phyloP scores from a whole-genome alignment of 106 monocot species.

The Acorus calamus region DNA sequence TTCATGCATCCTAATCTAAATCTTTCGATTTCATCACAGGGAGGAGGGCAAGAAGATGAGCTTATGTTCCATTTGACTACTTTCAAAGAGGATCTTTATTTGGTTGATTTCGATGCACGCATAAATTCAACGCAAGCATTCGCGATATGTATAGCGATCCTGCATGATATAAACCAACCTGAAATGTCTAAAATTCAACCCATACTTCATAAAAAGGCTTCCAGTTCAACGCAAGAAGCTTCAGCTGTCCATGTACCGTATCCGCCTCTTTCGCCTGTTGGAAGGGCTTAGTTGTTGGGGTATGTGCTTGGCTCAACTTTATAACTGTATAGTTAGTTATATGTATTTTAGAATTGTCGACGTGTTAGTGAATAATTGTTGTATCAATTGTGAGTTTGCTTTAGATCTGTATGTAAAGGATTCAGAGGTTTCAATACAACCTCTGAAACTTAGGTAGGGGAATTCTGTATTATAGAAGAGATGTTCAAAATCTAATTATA shows the following conservation, averaged over 20 bases:
- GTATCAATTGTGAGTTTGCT: too few relatives aligned
- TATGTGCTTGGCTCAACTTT: too few relatives aligned
- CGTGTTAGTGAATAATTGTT: too few relatives aligned
- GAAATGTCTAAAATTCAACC: not conserved
- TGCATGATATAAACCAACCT: slow-evolving; percentile 34
- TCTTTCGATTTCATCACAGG: slow-evolving; percentile 15
- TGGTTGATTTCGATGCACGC: slow-evolving; percentile 54
- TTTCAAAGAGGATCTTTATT: slow-evolving; percentile 60
- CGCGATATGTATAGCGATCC: slow-evolving; percentile 50
- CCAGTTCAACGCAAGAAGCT: slow-evolving; percentile 6
- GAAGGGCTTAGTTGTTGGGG: slow-evolving; percentile 31
- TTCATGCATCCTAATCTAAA: not conserved
- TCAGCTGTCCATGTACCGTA: slow-evolving; percentile 27
- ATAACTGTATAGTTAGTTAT: too few relatives aligned
- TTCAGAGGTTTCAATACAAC: too few relatives aligned
- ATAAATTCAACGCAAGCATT: slow-evolving; percentile 71
- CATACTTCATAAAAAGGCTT: not conserved
- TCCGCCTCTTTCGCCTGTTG: slow-evolving; percentile 55
- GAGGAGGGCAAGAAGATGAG: slow-evolving; percentile 19
- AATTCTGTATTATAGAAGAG: too few relatives aligned
- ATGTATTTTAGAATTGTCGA: too few relatives aligned
- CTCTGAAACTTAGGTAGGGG: too few relatives aligned
- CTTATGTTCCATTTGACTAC: slow-evolving; percentile 57
- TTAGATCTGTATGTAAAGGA: too few relatives aligned
- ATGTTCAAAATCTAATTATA: too few relatives aligned